Evolutionary conservation across 352 stramenopile genomes (phyloP), one percentile per base, ranked within the genome.

Genomic region (Pythium pyrilobum): DNA sequence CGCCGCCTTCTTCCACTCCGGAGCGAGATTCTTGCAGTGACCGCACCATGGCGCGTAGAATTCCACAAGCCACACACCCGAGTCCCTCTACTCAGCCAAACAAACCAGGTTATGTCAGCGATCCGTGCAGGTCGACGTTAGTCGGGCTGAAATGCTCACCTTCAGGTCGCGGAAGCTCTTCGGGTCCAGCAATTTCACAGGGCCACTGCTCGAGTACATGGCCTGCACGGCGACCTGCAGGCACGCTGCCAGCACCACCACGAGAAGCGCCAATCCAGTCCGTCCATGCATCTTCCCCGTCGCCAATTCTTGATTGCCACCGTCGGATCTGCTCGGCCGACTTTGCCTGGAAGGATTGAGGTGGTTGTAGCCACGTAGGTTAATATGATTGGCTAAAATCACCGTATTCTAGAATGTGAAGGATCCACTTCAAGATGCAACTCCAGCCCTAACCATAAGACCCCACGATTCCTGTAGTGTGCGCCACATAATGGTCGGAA

Each of bases 11-110:
- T 94, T 89, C 80, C 85, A 98, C 64, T 97, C 89, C 2, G 92
- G 92, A 18, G 84, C 82, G 33, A 98, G 77, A 54, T 84, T 78
- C 74, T 97, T 96, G 78, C 93, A 98, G 72, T 98, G 93, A 31
- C 93, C 93, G 55, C 91, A 98, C 91, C 91, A 98, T 36, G 92
- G 92, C 43, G 93, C 93, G 47, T 96, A 97, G 61, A 98, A 98
- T 67, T 98, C 87, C 18, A 98, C 89, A n/a, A 98, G 47, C 89
- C 90, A 98, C 62, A 95, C 72, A 13, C 80, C 79, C 5, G 72
- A 69, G 66, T 87, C 79, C 72, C 81, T 70, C 67, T 86, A 18
- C 40, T 59, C 23, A 32, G 9, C 31, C 6, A 11, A 11, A 47
- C 7, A 29, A 34, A 23, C 5, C 13, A 28, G 40, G 7, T 39